phyloP scores from a whole-genome alignment of 768 basidiomycete genomes.

The Cystofilobasidium capitatum region DNA sequence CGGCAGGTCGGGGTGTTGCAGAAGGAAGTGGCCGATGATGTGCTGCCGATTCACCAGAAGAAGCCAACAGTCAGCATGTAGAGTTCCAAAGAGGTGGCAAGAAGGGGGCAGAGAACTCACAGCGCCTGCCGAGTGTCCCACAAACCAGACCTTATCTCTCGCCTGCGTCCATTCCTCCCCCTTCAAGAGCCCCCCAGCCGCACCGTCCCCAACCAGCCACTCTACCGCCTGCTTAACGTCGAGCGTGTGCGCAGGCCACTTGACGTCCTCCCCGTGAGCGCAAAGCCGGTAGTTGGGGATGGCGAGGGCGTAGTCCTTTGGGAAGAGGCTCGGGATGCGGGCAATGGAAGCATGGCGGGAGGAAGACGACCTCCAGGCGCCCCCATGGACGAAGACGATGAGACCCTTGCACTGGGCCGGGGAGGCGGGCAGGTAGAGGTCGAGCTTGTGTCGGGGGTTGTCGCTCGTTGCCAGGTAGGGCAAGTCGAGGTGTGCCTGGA shows the following conservation, averaged over 20 bases:
- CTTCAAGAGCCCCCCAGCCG: slow-evolving; percentile 15
- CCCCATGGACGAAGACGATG: slow-evolving; percentile 24
- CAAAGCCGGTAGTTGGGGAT: slow-evolving; percentile 24
- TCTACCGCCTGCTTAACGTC: slow-evolving; percentile 16
- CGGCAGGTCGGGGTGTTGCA: slow-evolving; percentile 13
- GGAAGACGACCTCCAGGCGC: slow-evolving; percentile 24
- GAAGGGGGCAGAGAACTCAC: slow-evolving; percentile 7
- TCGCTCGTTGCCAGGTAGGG: neutral
- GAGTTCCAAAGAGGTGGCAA: neutral
- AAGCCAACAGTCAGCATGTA: neutral
- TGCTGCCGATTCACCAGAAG: neutral
- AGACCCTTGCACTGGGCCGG: neutral
- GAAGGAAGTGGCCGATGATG: slow-evolving; percentile 20
- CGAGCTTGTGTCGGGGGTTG: slow-evolving; percentile 13
- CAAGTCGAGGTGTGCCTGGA: slow-evolving; percentile 5
- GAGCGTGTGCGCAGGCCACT: slow-evolving; percentile 4
- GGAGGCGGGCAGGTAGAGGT: slow-evolving; percentile 14
- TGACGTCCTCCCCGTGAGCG: slow-evolving; percentile 1
- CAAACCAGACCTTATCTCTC: slow-evolving; percentile 20
- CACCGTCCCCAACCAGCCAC: slow-evolving; percentile 10
- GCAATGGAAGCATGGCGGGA: slow-evolving; percentile 5
- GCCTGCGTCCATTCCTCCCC: neutral
- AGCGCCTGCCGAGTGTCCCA: slow-evolving; percentile 26
- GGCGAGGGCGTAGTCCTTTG: slow-evolving; percentile 19
- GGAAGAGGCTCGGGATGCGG: slow-evolving; percentile 4